Conservation (phyloP, 805 yeast species). For the Danielozyma ontarioensis region DNA sequence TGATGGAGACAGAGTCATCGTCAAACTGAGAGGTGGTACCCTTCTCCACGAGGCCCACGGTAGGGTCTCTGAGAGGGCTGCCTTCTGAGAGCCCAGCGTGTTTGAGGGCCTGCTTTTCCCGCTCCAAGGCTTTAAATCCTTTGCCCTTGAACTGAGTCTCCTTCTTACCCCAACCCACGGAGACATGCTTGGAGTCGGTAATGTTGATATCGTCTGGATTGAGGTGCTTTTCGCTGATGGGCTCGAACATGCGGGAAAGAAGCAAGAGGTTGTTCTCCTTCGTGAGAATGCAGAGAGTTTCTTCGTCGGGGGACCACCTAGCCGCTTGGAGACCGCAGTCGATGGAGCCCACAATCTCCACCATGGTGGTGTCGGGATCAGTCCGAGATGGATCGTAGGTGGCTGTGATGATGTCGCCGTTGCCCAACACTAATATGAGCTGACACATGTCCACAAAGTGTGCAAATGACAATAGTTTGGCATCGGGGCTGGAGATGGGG, state of each 20-base stretch:
- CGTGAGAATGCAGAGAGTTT: constrained; percentile 68
- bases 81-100: constrained; percentile 62
- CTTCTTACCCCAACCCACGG: constrained; percentile 97
- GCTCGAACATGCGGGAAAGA: constrained; percentile 74
- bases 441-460: constrained; percentile 71
- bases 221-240: constrained; percentile 61
- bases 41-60: constrained; percentile 66
- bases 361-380: constrained; percentile 51
- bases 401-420: constrained; percentile 74
- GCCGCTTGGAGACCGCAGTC: constrained; percentile 74
- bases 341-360: constrained; percentile 78
- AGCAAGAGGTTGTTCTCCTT: constrained; percentile 54
- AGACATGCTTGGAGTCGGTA: constrained; percentile 71
- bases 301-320: constrained; percentile 89
- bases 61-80: constrained; percentile 73
- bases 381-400: constrained; percentile 47
- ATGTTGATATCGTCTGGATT: constrained; percentile 55
- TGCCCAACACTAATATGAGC: constrained; percentile 58
- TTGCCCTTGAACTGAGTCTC: constrained; percentile 96
- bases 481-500: constrained; percentile 35
- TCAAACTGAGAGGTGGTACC: constrained; percentile 64
- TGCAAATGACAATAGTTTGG: constrained; percentile 45
- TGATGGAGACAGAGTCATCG: constrained; percentile 40
- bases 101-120: constrained; percentile 36
- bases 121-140: constrained; percentile 78